Evolutionary conservation across 768 basidiomycete genomes (phyloP), one percentile per base, ranked within the genome.

Genomic region (Amyloporia xantha): DNA sequence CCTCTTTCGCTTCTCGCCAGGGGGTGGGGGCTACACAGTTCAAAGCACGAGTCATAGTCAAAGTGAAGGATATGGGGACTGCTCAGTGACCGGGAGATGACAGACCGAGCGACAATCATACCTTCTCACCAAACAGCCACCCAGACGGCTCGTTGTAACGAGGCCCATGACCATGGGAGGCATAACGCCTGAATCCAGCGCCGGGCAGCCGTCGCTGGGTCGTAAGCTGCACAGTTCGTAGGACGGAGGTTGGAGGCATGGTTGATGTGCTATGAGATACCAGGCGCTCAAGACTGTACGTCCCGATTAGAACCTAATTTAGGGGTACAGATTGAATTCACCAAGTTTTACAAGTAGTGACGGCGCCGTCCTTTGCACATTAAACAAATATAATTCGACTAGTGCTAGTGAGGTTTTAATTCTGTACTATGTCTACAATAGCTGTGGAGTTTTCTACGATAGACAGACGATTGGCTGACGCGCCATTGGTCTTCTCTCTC

Each of bases 131-230:
- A 54, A 95, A 95, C 52, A 96, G 64, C 66, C 79, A 85, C 24
- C 92, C 92, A 5, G 83, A 81, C 36, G 92, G 92, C 54, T 92
- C 89, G 62, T 96, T 93, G 67, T 82, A 93, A 47, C 85, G 82
- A 10, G 90, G 86, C 21, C 85, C 82, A 45, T 85, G 82, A 3
- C 79, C 86, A 58, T 86, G 84, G 11, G 86, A 88, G 24, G 82
- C 83, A 62, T 75, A 76, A 2, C 63, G 61, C 52, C 50, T 48
- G 41, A 36, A 45, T 43, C 41, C 6, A 15, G 42, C n/a, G 48
- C 38, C 28, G 5, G 54, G 48, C 13, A 57, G 15, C 41, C 25
- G 63, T 48, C 72, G 73, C 30, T 70, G 59, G 23, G 55, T 33
- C 3, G 19, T 27, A 21, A 25, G 51, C 43, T 51, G 60, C 26